Percentiles rank a stretch among this genome's conserved stretches.
Evolutionary conservation across 148 eudicot species (phyloP).

Genomic region (Mesembryanthemum crystallinum): DNA sequence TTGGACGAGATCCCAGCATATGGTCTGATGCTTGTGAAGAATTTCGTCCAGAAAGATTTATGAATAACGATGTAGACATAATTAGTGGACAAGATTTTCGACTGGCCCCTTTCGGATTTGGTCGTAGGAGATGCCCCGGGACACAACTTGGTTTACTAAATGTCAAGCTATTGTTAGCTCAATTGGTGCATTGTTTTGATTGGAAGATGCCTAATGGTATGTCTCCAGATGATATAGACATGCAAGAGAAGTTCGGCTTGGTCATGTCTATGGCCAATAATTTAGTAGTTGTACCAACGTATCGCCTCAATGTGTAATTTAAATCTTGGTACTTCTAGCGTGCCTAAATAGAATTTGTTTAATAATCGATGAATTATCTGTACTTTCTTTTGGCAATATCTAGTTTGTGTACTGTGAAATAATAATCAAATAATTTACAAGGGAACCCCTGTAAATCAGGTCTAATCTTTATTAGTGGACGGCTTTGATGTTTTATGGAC

Average conservation of each 20-base stretch:
- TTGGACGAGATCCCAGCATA: background rate
- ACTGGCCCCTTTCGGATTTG: constrained; percentile 20
- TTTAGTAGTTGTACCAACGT: constrained; percentile 15
- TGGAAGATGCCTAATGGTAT: constrained; percentile 32
- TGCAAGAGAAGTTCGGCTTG: constrained; percentile 28
- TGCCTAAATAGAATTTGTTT: no score
- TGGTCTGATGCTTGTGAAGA: constrained; percentile 14
- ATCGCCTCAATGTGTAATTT: constrained; percentile 14
- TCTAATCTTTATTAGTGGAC: no score
- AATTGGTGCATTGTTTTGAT: constrained; percentile 47
- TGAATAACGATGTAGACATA: constrained; percentile 22
- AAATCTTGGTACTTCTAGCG: no score
- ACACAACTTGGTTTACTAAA: constrained; percentile 32
- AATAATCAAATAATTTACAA: no score
- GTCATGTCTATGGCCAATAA: constrained; percentile 21
- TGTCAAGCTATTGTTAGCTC: constrained; percentile 32
- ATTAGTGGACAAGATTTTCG: constrained; percentile 23
- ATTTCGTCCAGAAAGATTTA: background rate
- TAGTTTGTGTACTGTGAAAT: no score
- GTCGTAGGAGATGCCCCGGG: constrained; percentile 39
- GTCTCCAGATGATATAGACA: constrained; percentile 6
- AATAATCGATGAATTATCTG: no score
- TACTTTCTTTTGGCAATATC: no score
- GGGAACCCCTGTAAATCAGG: no score
- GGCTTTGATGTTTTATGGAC: no score